A percentile compares a stretch with the other conserved stretches of the same genome.
phyloP scores from a whole-genome alignment of 495 filamentous ascomycete species.

The Pyrenula aspistea region DNA sequence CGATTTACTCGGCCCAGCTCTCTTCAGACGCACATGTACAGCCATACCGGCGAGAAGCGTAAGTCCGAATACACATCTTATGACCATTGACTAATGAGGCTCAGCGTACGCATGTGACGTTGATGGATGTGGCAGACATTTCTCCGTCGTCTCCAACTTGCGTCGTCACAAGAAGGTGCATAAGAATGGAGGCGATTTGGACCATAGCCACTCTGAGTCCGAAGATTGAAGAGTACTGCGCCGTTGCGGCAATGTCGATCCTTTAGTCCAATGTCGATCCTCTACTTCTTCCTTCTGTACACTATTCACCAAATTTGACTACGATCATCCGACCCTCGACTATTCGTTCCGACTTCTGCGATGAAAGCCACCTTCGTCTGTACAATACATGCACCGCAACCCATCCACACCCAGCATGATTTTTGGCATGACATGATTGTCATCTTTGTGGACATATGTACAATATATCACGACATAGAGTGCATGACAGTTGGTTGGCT shows the following conservation, averaged over 20 bases:
- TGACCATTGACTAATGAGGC: slow-evolving; percentile 42
- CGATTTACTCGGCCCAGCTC: slow-evolving; percentile 94
- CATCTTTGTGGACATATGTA: background rate
- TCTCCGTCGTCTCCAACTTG: slow-evolving; percentile 95
- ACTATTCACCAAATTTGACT: background rate
- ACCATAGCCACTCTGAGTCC: slow-evolving; percentile 29
- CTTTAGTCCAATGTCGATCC: background rate
- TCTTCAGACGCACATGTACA: slow-evolving; percentile 97
- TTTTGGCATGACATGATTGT: background rate
- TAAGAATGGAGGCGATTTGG: slow-evolving; percentile 57
- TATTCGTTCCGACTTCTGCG: background rate
- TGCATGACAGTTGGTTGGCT: background rate
- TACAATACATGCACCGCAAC: background rate
- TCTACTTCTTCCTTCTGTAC: background rate
- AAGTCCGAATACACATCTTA: slow-evolving; percentile 21
- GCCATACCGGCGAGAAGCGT: slow-evolving; percentile 98
- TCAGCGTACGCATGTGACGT: slow-evolving; percentile 91
- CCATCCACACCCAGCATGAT: background rate
- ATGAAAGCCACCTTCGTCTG: background rate
- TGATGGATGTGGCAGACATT: slow-evolving; percentile 89
- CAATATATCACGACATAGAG: background rate
- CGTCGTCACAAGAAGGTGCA: slow-evolving; percentile 94
- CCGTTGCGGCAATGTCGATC: background rate
- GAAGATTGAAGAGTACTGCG: slow-evolving; percentile 23
- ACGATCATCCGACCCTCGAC: background rate